Conservation (phyloP, 768 basidiomycete genomes). For the Trametes cubensis region DNA sequence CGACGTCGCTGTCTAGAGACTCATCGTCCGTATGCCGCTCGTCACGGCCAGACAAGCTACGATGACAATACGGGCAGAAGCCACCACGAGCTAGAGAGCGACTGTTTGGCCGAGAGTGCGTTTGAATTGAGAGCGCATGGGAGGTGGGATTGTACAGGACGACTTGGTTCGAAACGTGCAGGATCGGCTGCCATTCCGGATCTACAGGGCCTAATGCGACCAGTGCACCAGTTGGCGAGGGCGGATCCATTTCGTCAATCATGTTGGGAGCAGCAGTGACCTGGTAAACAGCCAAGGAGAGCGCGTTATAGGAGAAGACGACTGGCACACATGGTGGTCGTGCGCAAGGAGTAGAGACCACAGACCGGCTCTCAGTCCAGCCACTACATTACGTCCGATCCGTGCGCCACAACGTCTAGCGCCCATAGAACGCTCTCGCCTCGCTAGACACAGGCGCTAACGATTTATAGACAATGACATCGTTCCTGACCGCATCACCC, state of each 20-base stretch:
- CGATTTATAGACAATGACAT: not conserved
- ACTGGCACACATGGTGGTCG: slow-evolving; percentile 7
- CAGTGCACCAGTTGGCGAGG: slow-evolving; percentile 20
- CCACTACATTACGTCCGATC: slow-evolving; percentile 1
- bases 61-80: slow-evolving; percentile 77
- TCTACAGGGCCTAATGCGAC: slow-evolving; percentile 31
- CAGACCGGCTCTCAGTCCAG: not conserved
- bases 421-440: slow-evolving; percentile 10
- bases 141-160: slow-evolving; percentile 87
- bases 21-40: slow-evolving; percentile 27
- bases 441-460: not conserved
- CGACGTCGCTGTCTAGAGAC: slow-evolving; percentile 29
- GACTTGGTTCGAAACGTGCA: slow-evolving; percentile 83
- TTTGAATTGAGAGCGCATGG: slow-evolving; percentile 74
- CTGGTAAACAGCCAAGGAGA: not conserved
- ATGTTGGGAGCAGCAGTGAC: not conserved
- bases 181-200: slow-evolving; percentile 72
- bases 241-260: slow-evolving; percentile 22
- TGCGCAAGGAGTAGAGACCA: slow-evolving; percentile 2
- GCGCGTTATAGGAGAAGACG: not conserved
- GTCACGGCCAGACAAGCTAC: slow-evolving; percentile 48
- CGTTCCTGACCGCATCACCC: not conserved
- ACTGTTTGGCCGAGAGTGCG: slow-evolving; percentile 27
- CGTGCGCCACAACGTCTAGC: slow-evolving; percentile 4
- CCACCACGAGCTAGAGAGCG: slow-evolving; percentile 25